Evolutionary conservation across 1,284 basidiomycete species (phyloP), one percentile per base, ranked within the genome.

Genomic region (Austroboletus olivaceoglutinosus): DNA sequence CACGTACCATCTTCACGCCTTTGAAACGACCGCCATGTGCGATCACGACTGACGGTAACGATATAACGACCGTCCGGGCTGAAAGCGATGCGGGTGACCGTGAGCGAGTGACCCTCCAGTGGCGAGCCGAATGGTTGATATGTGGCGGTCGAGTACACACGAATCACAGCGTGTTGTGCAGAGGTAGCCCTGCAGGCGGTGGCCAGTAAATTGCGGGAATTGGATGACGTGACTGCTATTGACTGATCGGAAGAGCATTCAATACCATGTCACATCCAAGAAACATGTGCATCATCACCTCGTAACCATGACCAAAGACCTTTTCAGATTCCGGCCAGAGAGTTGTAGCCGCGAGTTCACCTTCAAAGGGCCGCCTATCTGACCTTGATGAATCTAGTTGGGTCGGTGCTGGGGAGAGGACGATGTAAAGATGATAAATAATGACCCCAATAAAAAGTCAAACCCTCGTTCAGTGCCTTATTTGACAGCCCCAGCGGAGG

Each of bases 281-380:
- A 54, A 43, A 57, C n/a, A 18, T 19, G 38, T 47, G 16, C 23
- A 25, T 22, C 57, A 65, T 51, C 56, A 93, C 89, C 79, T 99
- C 97, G 65, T 98, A 98, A 30, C 94, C 94, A 70, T 99, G 97
- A 1, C 96, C 97, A 68, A 98, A 99, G 3, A 99, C 76, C 68
- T 99, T 99, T 64, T 99, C 96, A 1, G 87, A 76, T 71, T 99
- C 97, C 0, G 96, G 96, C 97, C 97, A 99, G 0, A 99, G 78
- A 0, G 96, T 98, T 13, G 83, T 80, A 0, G 85, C 81, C 0
- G 91, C 85, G 1, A 99, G 78, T 68, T 91, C 85, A 41, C 88
- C 85, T 67, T 93, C 89, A 56, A 91, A 91, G 0, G 92, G 85
- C 5, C 86, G 79, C 51, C 86, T 73, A n/a, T 56, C 60, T 27